Evolutionary conservation across 2,329 filamentous ascomycete genomes (phyloP), one percentile per base, ranked within the genome.

Genomic region (Fusarium setosum): DNA sequence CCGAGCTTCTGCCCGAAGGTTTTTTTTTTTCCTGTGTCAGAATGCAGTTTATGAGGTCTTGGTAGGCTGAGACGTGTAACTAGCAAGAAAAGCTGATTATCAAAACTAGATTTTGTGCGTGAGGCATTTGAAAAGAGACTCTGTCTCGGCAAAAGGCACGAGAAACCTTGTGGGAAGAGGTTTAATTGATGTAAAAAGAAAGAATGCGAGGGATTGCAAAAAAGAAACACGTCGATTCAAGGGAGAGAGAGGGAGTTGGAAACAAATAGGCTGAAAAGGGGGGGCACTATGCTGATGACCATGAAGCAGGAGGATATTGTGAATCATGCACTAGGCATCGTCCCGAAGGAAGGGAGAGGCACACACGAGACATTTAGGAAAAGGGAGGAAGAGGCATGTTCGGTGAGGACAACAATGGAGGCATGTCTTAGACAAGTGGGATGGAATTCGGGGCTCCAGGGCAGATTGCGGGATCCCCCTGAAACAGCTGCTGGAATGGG

Each of bases 301-400:
- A 31, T 23, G 17, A 45, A 29, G 2, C 26, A 11, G 26, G 26
- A 29, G 11, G 17, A 50, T 23, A 44, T 34, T 8, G 5, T 54
- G 34, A 45, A 47, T 29, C 37, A 26, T 37, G 40, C 21, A 42
- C 63, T 41, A 59, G 48, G 58, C 52, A 49, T 38, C 63, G 63
- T 63, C 58, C 63, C 63, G 63, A 54, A 52, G 63, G 63, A 56
- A 66, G 49, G 23, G 38, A 51, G 50, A 47, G 44, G 45, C 34
- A 4, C 53, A 34, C 56, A 21, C 23, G 40, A 66, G 63, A 67
- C 49, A 67, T 40, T 42, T 38, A 6, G 24, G 29, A 48, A 29
- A 26, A 51, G 65, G 63, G 63, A 59, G 65, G 35, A 26, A 23
- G 13, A 24, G 50, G 37, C 35, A 56, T 64, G 47, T 40, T 38